These are phyloP conservation scores for Eucalyptus cloeziana DNA, from an alignment of 345 rosid genomes.

Conservation along the genomic window DNA sequence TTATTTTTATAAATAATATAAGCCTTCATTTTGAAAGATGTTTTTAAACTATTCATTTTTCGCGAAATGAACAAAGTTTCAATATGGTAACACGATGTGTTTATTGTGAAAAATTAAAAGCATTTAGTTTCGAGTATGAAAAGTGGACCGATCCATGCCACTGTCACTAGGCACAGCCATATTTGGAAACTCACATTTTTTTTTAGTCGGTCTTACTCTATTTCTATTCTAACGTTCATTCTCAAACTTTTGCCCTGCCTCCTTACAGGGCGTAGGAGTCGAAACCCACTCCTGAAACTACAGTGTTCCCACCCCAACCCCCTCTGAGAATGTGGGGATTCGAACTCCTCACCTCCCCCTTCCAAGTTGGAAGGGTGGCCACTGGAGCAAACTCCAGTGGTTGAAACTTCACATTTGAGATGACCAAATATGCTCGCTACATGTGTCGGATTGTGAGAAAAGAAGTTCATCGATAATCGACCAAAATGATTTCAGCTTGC, in stretches of 20 bases:
- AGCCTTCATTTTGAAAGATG: not conserved
- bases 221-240: no score
- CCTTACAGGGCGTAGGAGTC: no score
- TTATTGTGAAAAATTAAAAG: not conserved
- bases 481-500: not conserved
- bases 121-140: not conserved
- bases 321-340: no score
- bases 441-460: not conserved
- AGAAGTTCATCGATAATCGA: not conserved
- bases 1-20: not conserved
- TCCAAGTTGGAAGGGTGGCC: no score
- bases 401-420: not conserved
- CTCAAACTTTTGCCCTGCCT: no score
- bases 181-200: no score
- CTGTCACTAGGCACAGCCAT: not conserved
- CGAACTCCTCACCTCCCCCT: no score
- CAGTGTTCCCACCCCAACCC: no score
- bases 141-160: fast-evolving
- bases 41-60: not conserved
- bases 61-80: fast-evolving
- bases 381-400: no score
- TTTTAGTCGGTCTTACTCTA: no score
- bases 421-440: not conserved
- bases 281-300: no score
- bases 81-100: not conserved